phyloP scores from a whole-genome alignment of 305 asterid genomes.

The Striga hermonthica region DNA sequence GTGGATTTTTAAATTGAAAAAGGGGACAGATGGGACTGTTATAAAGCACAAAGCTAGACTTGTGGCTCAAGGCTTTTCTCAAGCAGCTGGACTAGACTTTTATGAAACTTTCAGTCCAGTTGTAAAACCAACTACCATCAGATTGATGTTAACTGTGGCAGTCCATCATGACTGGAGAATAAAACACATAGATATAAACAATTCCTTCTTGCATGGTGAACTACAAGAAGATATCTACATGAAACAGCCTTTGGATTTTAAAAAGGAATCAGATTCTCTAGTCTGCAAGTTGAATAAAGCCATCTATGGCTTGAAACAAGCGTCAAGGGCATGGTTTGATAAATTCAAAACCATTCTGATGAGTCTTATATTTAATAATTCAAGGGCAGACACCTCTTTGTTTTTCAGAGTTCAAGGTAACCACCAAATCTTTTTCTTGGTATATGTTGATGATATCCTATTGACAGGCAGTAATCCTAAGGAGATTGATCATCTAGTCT shows the following conservation, averaged over 20 bases:
- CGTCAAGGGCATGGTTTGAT: not conserved
- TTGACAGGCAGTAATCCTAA: no score
- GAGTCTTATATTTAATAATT: no score
- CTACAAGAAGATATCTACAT: not conserved
- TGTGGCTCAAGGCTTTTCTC: not conserved
- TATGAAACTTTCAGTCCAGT: not conserved
- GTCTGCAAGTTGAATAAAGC: not conserved
- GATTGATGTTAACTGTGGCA: not conserved
- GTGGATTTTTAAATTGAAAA: not conserved
- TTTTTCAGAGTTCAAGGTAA: no score
- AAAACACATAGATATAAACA: not conserved
- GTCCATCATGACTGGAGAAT: not conserved
- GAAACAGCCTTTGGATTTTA: not conserved
- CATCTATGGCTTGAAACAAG: not conserved
- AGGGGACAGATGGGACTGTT: not conserved
- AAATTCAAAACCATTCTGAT: no score
- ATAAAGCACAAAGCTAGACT: not conserved
- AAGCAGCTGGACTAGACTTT: not conserved
- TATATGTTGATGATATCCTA: no score
- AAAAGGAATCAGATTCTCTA: not conserved
- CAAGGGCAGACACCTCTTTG: no score
- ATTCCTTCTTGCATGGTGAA: not conserved
- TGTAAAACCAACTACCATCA: not conserved
- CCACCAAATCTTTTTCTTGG: no score
- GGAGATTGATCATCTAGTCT: no score